Conservation (phyloP, 176 grass and related monocot species). For the Cenchrus fungigraminus region DNA sequence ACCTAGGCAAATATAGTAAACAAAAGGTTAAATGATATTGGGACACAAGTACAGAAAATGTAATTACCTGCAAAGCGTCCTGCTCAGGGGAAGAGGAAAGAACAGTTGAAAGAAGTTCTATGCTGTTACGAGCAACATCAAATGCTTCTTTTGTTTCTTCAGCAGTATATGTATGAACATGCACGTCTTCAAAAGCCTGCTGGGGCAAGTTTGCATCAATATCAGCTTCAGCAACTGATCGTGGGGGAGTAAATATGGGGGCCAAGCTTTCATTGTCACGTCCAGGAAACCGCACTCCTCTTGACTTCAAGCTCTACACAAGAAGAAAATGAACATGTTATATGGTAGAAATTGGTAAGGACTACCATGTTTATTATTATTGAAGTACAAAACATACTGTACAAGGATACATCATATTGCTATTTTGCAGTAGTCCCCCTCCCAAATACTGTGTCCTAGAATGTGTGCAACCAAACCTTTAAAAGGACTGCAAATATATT, state of each 20-base stretch:
- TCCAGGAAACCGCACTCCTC: constrained; percentile 86
- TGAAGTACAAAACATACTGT: not conserved
- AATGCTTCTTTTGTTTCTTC: constrained; percentile 89
- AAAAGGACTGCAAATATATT: not conserved
- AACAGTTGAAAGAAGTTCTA: constrained; percentile 92
- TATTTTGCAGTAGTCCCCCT: too few relatives aligned
- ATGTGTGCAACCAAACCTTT: not conserved
- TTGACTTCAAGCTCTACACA: constrained; percentile 93
- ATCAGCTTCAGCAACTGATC: constrained; percentile 68
- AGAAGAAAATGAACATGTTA: constrained; percentile 15
- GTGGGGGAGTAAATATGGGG: constrained; percentile 78
- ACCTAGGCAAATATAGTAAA: not conserved
- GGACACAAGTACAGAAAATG: constrained; percentile 42
- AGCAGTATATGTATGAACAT: constrained; percentile 62
- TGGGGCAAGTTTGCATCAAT: constrained; percentile 54
- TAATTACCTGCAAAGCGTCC: constrained; percentile 86
- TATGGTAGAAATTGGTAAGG: not conserved
- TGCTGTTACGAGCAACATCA: constrained; percentile 89
- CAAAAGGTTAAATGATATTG: not conserved
- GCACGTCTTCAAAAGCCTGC: constrained; percentile 64
- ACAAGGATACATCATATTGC: not conserved
- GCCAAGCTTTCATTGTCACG: constrained; percentile 79
- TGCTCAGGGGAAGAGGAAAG: constrained; percentile 91
- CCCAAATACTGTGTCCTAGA: too few relatives aligned
- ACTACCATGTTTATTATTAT: not conserved